phyloP scores from a whole-genome alignment of 2,329 filamentous ascomycete species.

The Fusarium drepaniforme region DNA sequence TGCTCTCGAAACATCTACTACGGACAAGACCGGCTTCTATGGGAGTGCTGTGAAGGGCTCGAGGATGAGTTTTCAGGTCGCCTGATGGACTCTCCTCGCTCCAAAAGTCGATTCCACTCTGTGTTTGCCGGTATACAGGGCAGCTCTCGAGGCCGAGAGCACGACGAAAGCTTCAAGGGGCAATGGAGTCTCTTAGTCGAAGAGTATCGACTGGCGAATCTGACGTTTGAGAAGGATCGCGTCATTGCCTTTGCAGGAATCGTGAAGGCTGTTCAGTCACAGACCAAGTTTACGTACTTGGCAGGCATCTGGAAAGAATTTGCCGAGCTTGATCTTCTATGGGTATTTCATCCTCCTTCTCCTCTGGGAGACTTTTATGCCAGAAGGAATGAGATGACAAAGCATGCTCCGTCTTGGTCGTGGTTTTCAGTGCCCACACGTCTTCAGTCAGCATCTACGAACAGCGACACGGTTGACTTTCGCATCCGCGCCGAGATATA shows the following conservation, averaged over 20 bases:
- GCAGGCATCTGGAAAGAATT: slow-evolving; percentile 23
- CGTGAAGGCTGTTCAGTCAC: not conserved
- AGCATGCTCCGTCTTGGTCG: slow-evolving; percentile 10
- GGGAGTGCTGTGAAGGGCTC: slow-evolving; percentile 16
- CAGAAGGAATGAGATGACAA: not conserved
- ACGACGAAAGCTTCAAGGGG: slow-evolving; percentile 3
- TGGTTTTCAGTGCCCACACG: slow-evolving; percentile 15
- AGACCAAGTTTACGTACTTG: not conserved
- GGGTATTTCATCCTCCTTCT: not conserved
- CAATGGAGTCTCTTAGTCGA: slow-evolving; percentile 9
- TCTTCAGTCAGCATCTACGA: not conserved
- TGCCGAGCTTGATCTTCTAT: slow-evolving; percentile 15
- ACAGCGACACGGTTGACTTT: slow-evolving; percentile 11
- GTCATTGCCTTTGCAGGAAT: not conserved
- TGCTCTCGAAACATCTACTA: slow-evolving; percentile 16
- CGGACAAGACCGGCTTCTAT: slow-evolving; percentile 3
- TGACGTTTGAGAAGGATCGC: not conserved
- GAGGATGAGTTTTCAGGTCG: slow-evolving; percentile 13
- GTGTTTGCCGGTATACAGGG: slow-evolving; percentile 9
- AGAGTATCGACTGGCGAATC: slow-evolving; percentile 3
- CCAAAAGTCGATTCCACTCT: slow-evolving; percentile 8
- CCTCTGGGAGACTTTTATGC: not conserved
- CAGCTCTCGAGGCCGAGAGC: not conserved
- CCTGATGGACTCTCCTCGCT: not conserved
- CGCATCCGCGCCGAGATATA: slow-evolving; percentile 3